Percentiles rank a stretch among this genome's conserved stretches.
Conservation (phyloP, 257 asterid species). For the Capsicum chinense region DNA sequence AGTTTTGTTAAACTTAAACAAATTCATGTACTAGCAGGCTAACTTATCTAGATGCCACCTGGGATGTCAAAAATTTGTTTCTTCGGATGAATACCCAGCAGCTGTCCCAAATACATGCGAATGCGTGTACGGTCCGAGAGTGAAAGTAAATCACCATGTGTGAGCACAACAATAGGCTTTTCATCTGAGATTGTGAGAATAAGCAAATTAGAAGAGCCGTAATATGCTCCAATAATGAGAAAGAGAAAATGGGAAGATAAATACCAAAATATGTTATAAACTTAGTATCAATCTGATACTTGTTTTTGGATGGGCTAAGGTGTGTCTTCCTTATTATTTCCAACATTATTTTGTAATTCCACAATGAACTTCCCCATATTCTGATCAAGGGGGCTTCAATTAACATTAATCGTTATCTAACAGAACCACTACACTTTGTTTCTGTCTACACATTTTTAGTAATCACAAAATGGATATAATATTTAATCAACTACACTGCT, state of each 20-base stretch:
- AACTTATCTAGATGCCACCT: slow-evolving; percentile 44
- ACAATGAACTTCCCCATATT: not conserved
- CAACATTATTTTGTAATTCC: not conserved
- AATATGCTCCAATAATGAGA: not conserved
- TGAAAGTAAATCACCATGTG: slow-evolving; percentile 85
- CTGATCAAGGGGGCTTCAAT: slow-evolving; percentile 1
- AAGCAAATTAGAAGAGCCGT: slow-evolving; percentile 7
- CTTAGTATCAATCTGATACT: not conserved
- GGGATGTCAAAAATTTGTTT: slow-evolving; percentile 80
- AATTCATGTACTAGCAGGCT: not conserved
- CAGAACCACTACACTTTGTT: not conserved
- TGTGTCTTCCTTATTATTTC: not conserved
- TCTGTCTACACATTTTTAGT: not conserved
- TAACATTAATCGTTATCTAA: not conserved
- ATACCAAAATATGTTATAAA: not conserved
- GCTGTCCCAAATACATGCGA: slow-evolving; percentile 64
- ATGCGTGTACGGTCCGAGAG: slow-evolving; percentile 61
- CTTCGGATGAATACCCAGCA: slow-evolving; percentile 75
- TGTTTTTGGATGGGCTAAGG: not conserved
- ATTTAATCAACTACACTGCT: not conserved
- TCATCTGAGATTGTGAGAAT: slow-evolving; percentile 56
- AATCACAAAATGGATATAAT: not conserved
- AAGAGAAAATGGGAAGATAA: not conserved
- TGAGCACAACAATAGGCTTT: slow-evolving; percentile 81
- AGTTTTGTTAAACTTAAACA: not conserved